Conservation (phyloP, 768 basidiomycete genomes). For the Paxillus ammoniavirescens region DNA sequence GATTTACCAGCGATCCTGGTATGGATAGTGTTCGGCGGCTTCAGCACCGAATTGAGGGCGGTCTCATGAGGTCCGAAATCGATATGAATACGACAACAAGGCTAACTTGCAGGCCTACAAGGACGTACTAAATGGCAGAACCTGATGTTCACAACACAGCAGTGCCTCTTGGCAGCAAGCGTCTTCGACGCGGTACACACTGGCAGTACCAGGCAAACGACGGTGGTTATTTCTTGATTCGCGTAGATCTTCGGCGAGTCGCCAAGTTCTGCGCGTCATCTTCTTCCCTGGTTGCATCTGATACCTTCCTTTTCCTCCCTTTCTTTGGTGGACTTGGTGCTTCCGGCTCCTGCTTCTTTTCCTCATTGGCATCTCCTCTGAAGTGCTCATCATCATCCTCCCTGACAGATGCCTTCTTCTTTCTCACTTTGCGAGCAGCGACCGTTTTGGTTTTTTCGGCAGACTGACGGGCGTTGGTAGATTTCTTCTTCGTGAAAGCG, state of each 20-base stretch:
- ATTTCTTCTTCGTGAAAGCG: constrained; percentile 39
- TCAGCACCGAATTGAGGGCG: too few species aligned
- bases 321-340: neutral
- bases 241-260: constrained; percentile 22
- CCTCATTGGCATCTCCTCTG: constrained; percentile 2
- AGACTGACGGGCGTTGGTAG: neutral
- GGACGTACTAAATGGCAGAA: neutral
- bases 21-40: too few species aligned
- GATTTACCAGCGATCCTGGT: too few species aligned
- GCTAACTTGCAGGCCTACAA: too few species aligned
- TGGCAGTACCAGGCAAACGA: neutral
- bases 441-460: neutral
- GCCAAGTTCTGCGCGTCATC: neutral
- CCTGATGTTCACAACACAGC: constrained; percentile 16
- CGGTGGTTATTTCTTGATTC: constrained; percentile 12
- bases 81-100: too few species aligned
- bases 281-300: neutral
- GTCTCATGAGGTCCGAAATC: too few species aligned
- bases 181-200: neutral
- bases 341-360: neutral
- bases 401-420: neutral
- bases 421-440: neutral
- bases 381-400: neutral
- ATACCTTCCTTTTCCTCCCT: constrained; percentile 25
- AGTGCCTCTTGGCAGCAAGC: neutral